Evolutionary conservation across 2,329 filamentous ascomycete genomes (phyloP), one percentile per base, ranked within the genome.

Genomic region (Trichoderma sp.): DNA sequence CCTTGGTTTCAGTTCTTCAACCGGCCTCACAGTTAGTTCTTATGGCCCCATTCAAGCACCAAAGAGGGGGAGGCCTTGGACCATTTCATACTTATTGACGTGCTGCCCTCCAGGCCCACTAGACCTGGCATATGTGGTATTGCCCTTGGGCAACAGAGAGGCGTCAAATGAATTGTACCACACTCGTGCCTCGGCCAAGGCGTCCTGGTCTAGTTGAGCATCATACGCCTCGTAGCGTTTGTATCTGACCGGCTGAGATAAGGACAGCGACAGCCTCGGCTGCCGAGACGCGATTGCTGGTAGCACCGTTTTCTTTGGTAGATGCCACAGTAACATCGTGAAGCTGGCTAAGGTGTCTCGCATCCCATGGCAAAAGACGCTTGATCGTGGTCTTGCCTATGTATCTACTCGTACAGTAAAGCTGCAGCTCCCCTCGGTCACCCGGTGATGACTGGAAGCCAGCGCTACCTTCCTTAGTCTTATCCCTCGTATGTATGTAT

Each of bases 61-160:
- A 15, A 30, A 61, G 57, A 61, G 30, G 8, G 32, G 26, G 13
- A 28, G 8, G 36, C 32, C 28, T 17, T 6, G 20, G 50, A 12
- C 5, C 32, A 23, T 64, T 2, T 32, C 84, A 68, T 76, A 90
- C 88, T 90, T 90, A 76, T 90, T 90, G 36, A 90, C 88, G 76
- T 90, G 87, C 74, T 90, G 88, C 2, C 88, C 88, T 13, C 88
- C 88, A 3, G 88, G 88, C 0, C 88, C 88, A 74, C 87, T 89
- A 3, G 88, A 89, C n/a, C 88, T 83, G 3, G 88, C 84, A 77
- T 84, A 90, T 12, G 80, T 84, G 6, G 86, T 89, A 58, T 79
- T 84, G 9, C 87, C 88, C 68, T 79, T 82, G 15, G 88, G 88
- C 2, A 90, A 76, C 26, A 76, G 80, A 50, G 77, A 79, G 36